Conservation (phyloP, 2,329 filamentous ascomycete species). For the Colletotrichum neosansevieriae region DNA sequence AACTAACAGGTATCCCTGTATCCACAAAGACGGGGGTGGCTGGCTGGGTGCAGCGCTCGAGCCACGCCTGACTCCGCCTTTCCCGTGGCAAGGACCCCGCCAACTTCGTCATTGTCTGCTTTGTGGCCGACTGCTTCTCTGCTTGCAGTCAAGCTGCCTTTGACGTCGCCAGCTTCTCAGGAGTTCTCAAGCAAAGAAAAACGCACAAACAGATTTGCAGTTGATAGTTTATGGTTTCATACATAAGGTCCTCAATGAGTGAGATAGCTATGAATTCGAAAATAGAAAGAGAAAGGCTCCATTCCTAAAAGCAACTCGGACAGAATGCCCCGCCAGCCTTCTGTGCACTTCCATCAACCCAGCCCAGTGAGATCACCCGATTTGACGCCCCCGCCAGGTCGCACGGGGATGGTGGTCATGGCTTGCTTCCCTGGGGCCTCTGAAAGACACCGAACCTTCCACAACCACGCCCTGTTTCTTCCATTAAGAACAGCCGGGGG, state of each 20-base stretch:
- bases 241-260: background rate
- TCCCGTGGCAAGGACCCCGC: conserved; percentile 37
- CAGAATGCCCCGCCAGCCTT: conserved; percentile 28
- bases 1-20: background rate
- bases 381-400: conserved; percentile 36
- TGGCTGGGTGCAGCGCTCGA: conserved; percentile 18
- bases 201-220: background rate
- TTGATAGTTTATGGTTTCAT: background rate
- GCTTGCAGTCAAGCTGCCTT: background rate
- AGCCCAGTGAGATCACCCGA: conserved; percentile 38
- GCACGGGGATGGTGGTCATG: conserved; percentile 34
- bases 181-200: background rate
- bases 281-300: background rate
- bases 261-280: background rate
- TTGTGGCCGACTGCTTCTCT: conserved; percentile 11
- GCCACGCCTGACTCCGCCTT: conserved; percentile 39
- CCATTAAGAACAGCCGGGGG: conserved; percentile 31
- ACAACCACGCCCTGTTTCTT: conserved; percentile 42
- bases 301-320: background rate
- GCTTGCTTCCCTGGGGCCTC: conserved; percentile 25
- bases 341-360: conserved; percentile 37
- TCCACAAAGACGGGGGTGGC: conserved; percentile 1
- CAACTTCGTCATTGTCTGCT: conserved; percentile 39
- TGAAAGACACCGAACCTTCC: conserved; percentile 44
- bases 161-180: background rate